A percentile compares a stretch with the other conserved stretches of the same genome.
Evolutionary conservation across 495 filamentous ascomycete species (phyloP).

Genomic region (Talaromyces wortmannii): DNA sequence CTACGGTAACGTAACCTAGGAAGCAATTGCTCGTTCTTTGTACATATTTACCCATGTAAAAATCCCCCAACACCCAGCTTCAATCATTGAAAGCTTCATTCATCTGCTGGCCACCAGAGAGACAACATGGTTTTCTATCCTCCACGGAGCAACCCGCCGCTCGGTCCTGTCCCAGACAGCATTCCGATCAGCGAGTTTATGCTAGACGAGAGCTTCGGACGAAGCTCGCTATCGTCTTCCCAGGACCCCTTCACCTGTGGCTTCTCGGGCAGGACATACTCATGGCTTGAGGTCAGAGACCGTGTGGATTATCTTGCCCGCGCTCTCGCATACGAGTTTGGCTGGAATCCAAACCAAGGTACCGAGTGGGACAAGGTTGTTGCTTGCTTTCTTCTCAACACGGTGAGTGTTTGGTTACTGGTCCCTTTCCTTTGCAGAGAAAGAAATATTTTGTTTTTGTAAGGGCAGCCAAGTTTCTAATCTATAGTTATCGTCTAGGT

Average conservation of each 20-base stretch:
- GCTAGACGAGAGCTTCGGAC: slow-evolving; percentile 65
- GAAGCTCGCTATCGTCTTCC: slow-evolving; percentile 55
- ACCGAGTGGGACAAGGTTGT: slow-evolving; percentile 84
- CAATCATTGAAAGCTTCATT: too few species aligned
- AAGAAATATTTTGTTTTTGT: background rate
- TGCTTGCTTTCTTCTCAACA: slow-evolving; percentile 72
- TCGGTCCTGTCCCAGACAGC: slow-evolving; percentile 67
- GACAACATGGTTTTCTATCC: slow-evolving; percentile 80
- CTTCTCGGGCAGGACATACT: slow-evolving; percentile 64
- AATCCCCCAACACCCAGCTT: too few species aligned
- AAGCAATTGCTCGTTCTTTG: too few species aligned
- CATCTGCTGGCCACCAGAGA: background rate
- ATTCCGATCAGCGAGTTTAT: slow-evolving; percentile 77
- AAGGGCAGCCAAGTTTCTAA: background rate
- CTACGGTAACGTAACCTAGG: too few species aligned
- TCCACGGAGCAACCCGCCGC: slow-evolving; percentile 58
- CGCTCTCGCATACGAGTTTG: slow-evolving; percentile 63
- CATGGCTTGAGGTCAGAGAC: slow-evolving; percentile 55
- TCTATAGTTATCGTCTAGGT: slow-evolving; percentile 42
- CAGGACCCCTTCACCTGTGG: slow-evolving; percentile 78
- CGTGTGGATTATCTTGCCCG: slow-evolving; percentile 66
- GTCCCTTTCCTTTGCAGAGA: background rate
- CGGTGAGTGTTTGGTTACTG: slow-evolving; percentile 41
- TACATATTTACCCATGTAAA: too few species aligned
- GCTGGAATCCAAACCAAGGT: slow-evolving; percentile 67